A percentile compares a stretch with the other conserved stretches of the same genome.
Conservation (phyloP, 176 grass and related monocot species). For the Olyra latifolia region DNA sequence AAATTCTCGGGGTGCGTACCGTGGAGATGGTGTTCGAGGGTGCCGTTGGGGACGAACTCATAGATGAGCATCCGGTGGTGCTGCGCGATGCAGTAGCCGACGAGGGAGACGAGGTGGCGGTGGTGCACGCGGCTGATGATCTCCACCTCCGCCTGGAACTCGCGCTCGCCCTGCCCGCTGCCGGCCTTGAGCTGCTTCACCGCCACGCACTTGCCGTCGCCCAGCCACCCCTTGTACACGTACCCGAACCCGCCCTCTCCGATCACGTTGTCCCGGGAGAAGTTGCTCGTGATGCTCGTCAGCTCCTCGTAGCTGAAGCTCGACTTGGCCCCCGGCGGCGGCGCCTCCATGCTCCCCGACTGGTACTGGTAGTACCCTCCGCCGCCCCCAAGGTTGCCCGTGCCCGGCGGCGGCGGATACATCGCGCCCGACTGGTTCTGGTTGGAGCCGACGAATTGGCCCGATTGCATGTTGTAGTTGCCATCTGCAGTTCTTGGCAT, state of each 20-base stretch:
- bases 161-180: slow-evolving; percentile 67
- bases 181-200: slow-evolving; percentile 86
- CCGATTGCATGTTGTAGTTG: slow-evolving; percentile 33
- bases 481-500: slow-evolving; percentile 3
- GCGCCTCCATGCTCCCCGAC: slow-evolving; percentile 25
- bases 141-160: slow-evolving; percentile 85
- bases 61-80: slow-evolving; percentile 82
- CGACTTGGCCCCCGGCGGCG: slow-evolving; percentile 39
- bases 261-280: slow-evolving; percentile 65
- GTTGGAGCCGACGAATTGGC: slow-evolving; percentile 22
- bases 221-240: slow-evolving; percentile 74
- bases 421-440: slow-evolving; percentile 1
- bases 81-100: slow-evolving; percentile 69
- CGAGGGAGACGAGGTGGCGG: slow-evolving; percentile 79
- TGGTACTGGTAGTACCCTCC: slow-evolving; percentile 35
- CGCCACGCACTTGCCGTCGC: slow-evolving; percentile 64
- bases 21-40: slow-evolving; percentile 77
- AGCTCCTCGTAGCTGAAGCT: slow-evolving; percentile 86
- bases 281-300: slow-evolving; percentile 61
- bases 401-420: background rate
- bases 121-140: slow-evolving; percentile 90
- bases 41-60: slow-evolving; percentile 80
- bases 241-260: slow-evolving; percentile 88
- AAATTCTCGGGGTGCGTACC: slow-evolving; percentile 31
- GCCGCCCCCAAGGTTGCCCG: background rate